Percentiles rank a stretch among this genome's conserved stretches.
Evolutionary conservation across 148 eudicot species (phyloP).

Genomic region (Drosera capensis): DNA sequence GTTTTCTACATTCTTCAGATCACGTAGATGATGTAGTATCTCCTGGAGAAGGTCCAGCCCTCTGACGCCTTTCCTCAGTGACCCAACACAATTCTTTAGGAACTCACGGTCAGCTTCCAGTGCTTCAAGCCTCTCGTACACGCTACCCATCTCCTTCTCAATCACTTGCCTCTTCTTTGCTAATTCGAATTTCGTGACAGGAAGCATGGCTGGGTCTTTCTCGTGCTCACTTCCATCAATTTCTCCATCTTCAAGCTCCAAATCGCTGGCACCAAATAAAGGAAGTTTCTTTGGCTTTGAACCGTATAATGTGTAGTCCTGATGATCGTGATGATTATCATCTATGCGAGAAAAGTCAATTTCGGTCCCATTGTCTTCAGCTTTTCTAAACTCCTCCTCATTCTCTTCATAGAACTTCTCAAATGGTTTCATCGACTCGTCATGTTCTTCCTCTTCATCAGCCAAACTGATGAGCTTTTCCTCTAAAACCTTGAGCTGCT

Average conservation of each 20-base stretch:
- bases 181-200: conserved; percentile 29
- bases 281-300: conserved; percentile 68
- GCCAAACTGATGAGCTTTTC: conserved; percentile 62
- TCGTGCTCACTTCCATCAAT: conserved; percentile 19
- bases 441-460: conserved; percentile 42
- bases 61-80: conserved; percentile 78
- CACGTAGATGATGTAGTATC: conserved; percentile 69
- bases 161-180: conserved; percentile 42
- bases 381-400: conserved; percentile 24
- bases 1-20: conserved; percentile 52
- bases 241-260: conserved; percentile 13
- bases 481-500: conserved; percentile 74
- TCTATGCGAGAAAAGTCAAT: conserved; percentile 30
- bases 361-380: conserved; percentile 18
- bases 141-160: conserved; percentile 71
- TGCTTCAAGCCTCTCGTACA: conserved; percentile 70
- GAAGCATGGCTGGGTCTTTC: conserved; percentile 1
- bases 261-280: conserved; percentile 51
- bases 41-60: conserved; percentile 77
- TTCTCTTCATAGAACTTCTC: conserved; percentile 33
- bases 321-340: conserved; percentile 35
- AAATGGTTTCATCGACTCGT: conserved; percentile 26
- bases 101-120: conserved; percentile 80
- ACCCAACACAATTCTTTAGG: conserved; percentile 69
- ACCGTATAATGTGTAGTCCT: conserved; percentile 28